A percentile compares a stretch with the other conserved stretches of the same genome.
Conservation (phyloP, 495 filamentous ascomycete genomes). For the Chaetomidium leptoderma region DNA sequence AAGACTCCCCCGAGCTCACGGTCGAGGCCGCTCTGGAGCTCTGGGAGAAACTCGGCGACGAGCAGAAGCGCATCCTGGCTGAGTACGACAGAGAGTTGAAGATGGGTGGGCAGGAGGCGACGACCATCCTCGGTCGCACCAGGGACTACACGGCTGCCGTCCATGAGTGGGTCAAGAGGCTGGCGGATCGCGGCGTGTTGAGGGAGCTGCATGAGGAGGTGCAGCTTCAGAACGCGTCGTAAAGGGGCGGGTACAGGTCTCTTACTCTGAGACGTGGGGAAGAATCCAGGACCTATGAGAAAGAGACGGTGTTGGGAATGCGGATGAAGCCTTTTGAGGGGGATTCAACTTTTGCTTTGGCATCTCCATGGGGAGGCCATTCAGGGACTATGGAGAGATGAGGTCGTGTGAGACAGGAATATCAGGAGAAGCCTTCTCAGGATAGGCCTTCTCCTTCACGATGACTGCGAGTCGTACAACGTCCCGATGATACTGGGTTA, state of each 20-base stretch:
- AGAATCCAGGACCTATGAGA: background rate
- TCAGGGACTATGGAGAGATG: no score
- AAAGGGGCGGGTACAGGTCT: background rate
- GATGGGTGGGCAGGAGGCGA: conserved; percentile 13
- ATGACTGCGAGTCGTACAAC: no score
- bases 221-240: background rate
- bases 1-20: background rate
- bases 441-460: no score
- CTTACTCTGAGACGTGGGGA: background rate
- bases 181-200: conserved; percentile 41
- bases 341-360: no score
- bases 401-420: no score
- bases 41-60: conserved; percentile 19
- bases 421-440: no score
- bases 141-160: conserved; percentile 41
- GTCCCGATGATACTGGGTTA: no score
- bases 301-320: background rate
- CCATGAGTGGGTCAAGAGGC: conserved; percentile 41
- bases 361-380: no score
- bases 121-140: conserved; percentile 31
- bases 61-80: conserved; percentile 27
- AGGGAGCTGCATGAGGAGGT: conserved; percentile 30
- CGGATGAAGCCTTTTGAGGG: no score
- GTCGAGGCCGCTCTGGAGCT: conserved; percentile 10
- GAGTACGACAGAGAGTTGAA: conserved; percentile 27